Evolutionary conservation across 2,329 filamentous ascomycete genomes (phyloP).

Genomic region (Monilinia fructigena): DNA sequence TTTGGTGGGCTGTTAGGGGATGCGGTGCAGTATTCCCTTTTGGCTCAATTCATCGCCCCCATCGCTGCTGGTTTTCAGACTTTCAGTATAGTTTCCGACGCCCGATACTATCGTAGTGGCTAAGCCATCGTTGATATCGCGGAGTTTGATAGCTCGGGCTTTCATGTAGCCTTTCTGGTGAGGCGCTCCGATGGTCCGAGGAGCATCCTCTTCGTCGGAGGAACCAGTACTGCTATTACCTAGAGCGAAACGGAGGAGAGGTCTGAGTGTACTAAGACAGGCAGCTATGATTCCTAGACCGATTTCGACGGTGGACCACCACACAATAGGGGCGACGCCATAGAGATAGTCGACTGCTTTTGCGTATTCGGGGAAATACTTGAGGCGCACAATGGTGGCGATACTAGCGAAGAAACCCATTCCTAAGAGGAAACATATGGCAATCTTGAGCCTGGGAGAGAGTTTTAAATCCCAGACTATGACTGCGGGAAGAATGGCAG

Average conservation of each 20-base stretch:
- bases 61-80: not conserved
- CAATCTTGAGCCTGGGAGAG: not conserved
- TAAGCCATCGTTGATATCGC: slow-evolving; percentile 5
- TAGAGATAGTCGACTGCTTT: slow-evolving; percentile 13
- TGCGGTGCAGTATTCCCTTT: not conserved
- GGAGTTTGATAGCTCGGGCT: slow-evolving; percentile 7
- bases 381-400: slow-evolving; percentile 16
- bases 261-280: not conserved
- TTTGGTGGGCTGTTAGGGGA: too few relatives aligned
- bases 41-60: slow-evolving; percentile 16
- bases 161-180: slow-evolving; percentile 12
- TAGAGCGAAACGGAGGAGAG: not conserved
- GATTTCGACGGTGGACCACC: slow-evolving; percentile 17
- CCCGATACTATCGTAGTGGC: slow-evolving; percentile 1
- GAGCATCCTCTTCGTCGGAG: not conserved
- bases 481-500: slow-evolving; percentile 5
- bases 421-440: not conserved
- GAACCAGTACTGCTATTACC: not conserved
- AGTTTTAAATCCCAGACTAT: slow-evolving; percentile 18
- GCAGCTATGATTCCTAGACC: slow-evolving; percentile 10
- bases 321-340: slow-evolving; percentile 14
- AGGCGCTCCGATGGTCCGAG: not conserved
- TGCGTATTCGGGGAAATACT: slow-evolving; percentile 15
- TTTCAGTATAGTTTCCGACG: not conserved
- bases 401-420: slow-evolving; percentile 20